Conservation (phyloP, 352 stramenopile genomes). For the Globisporangium sylvaticum region DNA sequence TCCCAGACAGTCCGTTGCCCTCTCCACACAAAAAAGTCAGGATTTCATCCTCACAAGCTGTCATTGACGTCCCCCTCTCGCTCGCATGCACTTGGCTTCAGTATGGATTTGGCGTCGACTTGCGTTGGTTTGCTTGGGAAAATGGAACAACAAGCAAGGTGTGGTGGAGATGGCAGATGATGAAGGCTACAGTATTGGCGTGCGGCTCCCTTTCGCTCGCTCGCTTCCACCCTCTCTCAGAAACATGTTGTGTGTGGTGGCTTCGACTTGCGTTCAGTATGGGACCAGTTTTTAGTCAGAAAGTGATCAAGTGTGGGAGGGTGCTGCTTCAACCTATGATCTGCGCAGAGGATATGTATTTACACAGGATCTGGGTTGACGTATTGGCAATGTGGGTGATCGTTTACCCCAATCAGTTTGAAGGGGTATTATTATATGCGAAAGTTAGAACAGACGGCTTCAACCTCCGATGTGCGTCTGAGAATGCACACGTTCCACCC, state of each 20-base stretch:
- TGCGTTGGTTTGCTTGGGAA: background rate
- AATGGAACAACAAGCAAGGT: background rate
- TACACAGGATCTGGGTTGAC: background rate
- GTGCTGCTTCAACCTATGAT: conserved; percentile 4
- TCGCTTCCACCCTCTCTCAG: background rate
- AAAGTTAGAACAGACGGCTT: background rate
- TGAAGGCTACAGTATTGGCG: background rate
- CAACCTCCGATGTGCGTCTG: background rate
- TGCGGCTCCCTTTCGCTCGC: background rate
- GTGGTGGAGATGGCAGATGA: background rate
- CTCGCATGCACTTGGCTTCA: background rate
- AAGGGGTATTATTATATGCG: background rate
- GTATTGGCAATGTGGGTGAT: too few species aligned
- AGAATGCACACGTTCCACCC: conserved; percentile 12
- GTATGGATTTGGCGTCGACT: background rate
- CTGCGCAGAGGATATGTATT: background rate
- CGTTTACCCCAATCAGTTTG: too few species aligned
- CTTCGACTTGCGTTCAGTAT: conserved; percentile 1
- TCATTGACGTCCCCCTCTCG: background rate
- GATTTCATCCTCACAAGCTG: background rate
- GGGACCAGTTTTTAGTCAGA: background rate
- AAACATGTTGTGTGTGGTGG: background rate
- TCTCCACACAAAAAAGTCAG: too few species aligned
- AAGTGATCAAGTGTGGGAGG: conserved; percentile 4
- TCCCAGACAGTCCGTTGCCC: background rate